Conservation (phyloP, 1,284 basidiomycete species). For the Kwoniella shivajii region DNA sequence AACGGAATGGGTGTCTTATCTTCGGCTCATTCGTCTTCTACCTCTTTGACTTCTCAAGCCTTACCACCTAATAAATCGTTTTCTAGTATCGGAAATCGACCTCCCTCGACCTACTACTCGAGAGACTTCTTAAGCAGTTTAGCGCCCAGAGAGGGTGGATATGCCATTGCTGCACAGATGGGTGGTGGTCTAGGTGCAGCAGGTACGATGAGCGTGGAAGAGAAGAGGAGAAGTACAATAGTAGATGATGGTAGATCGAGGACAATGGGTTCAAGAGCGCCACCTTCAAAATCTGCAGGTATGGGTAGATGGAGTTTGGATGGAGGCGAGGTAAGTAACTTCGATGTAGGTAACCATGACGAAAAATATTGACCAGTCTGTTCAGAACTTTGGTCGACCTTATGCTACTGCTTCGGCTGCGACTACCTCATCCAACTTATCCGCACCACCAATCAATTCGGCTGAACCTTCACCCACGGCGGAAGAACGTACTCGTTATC, state of each 20-base stretch:
- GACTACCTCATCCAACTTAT: constrained; percentile 39
- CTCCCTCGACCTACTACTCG: constrained; percentile 44
- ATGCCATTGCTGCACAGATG: constrained; percentile 51
- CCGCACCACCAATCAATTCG: constrained; percentile 29
- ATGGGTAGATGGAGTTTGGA: constrained; percentile 50
- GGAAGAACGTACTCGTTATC: constrained; percentile 13
- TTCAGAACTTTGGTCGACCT: constrained; percentile 25
- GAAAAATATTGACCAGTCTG: constrained; percentile 11
- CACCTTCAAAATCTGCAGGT: constrained; percentile 41
- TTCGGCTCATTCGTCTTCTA: constrained; percentile 48
- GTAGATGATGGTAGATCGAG: constrained; percentile 18
- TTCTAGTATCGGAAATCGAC: constrained; percentile 21
- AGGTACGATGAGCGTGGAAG: constrained; percentile 30
- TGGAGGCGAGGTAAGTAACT: constrained; percentile 40
- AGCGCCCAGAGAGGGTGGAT: constrained; percentile 52
- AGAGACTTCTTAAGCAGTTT: constrained; percentile 46
- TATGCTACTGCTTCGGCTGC: constrained; percentile 36
- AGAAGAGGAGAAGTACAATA: constrained; percentile 30
- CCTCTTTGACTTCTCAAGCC: constrained; percentile 37
- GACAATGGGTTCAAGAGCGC: constrained; percentile 30
- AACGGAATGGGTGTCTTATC: constrained; percentile 22
- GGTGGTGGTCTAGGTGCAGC: constrained; percentile 29
- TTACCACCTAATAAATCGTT: constrained; percentile 41
- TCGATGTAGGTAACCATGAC: not conserved
- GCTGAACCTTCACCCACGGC: constrained; percentile 29